Base-by-base conservation (phyloP, 805 yeast genomes). In the Kluyveromyces dobzhanskii region DNA sequence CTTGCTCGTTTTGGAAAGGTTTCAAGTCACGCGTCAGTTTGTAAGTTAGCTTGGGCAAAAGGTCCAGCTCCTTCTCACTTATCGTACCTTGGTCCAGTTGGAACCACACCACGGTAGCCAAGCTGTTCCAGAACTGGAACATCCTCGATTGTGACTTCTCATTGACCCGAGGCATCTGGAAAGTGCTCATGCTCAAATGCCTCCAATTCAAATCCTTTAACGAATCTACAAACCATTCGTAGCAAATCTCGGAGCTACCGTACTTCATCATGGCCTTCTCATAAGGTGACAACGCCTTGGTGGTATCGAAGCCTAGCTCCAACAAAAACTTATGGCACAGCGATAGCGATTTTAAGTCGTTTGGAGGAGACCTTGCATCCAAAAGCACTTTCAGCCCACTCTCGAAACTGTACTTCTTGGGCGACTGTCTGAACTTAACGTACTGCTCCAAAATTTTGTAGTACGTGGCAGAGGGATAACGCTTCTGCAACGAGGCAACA, bases 1-100 rank as follows among this genome's bases (percentile, higher is more conserved):
- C 94, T 48, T 85, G 94, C 7, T 80, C 74, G 16, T 67, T 64
- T 30, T 63, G 47, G 32, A 69, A 64, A 1, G 90, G 85, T 32
- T 64, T 62, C 13, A 70, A 53, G n/a, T 59, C 58, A 21, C 71
- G 76, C 21, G 82, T 54, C 45, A 80, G 54, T 46, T 79, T 75
- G 42, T 68, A 50, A 0, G 86, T 88, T 25, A 86, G 61, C 42
- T 69, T 64, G 1, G 85, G 79, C 43, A 75, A 75, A 28, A 86
- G 58, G 28, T 56, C 62, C 36, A 53, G 50, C 46, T 78, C 83
- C 40, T 72, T 65, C 0, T 62, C 65, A 4, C 67, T 49, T 10
- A 69, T 56, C 26, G 59, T 62, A 1, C 53, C 39, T 3, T 49
- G 50, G 47, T 23, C 73, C 44, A 36, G 68, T 68, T 32, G 75